phyloP scores from a whole-genome alignment of 768 basidiomycete genomes.

The Gymnopilus junonius region DNA sequence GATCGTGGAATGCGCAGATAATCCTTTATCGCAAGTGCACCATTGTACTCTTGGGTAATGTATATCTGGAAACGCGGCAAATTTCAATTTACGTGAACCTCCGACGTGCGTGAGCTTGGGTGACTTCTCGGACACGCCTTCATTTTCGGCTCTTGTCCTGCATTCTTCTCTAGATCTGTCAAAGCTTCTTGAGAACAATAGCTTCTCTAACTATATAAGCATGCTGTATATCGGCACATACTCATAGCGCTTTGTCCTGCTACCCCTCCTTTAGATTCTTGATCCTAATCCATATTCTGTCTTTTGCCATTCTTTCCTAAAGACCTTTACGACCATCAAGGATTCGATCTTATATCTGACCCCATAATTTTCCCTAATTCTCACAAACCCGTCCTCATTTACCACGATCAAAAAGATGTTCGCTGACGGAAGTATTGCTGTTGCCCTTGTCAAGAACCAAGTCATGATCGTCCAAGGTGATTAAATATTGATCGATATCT shows the following conservation, averaged over 20 bases:
- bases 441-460: slow-evolving; percentile 70
- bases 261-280: neutral
- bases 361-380: neutral
- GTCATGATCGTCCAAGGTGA: slow-evolving; percentile 73
- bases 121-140: neutral
- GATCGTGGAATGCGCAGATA: neutral
- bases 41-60: neutral
- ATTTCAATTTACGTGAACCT: neutral
- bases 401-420: slow-evolving; percentile 33
- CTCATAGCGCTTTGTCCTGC: slow-evolving; percentile 12
- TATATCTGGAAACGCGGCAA: slow-evolving; percentile 3
- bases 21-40: neutral
- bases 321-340: slow-evolving; percentile 7
- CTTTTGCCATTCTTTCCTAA: slow-evolving; percentile 23
- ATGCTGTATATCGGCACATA: neutral
- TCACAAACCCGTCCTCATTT: neutral
- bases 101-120: neutral
- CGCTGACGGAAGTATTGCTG: slow-evolving; percentile 63
- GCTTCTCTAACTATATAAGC: slow-evolving; percentile 15
- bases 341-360: neutral
- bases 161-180: slow-evolving; percentile 11
- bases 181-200: slow-evolving; percentile 22
- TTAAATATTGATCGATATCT: slow-evolving; percentile 1
- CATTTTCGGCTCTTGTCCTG: slow-evolving; percentile 13
- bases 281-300: slow-evolving; percentile 2